phyloP scores from a whole-genome alignment of 1,284 basidiomycete genomes.

The Microbotryum silenes-acaulis region DNA sequence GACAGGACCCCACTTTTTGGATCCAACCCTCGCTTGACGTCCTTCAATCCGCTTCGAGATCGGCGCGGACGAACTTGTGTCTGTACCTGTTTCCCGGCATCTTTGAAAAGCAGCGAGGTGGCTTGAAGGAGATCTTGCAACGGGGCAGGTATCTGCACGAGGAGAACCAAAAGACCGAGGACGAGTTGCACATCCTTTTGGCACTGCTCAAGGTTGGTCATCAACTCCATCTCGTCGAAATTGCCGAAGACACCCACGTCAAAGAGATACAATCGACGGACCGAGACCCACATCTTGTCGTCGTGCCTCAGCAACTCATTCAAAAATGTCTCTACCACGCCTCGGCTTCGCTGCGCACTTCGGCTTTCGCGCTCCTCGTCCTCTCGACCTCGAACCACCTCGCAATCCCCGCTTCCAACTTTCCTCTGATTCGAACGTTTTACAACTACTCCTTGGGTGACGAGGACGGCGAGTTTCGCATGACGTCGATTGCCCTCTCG shows the following conservation, averaged over 20 bases:
- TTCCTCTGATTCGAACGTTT: slow-evolving; percentile 19
- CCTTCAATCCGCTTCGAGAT: neutral
- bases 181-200: slow-evolving; percentile 22
- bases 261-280: neutral
- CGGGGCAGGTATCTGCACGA: slow-evolving; percentile 7
- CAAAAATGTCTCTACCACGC: slow-evolving; percentile 6
- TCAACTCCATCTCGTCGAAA: slow-evolving; percentile 18
- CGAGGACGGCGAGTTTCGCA: slow-evolving; percentile 25
- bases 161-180: slow-evolving; percentile 1
- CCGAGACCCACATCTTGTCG: slow-evolving; percentile 5
- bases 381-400: slow-evolving; percentile 9
- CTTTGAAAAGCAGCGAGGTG: slow-evolving; percentile 8
- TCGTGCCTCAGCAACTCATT: slow-evolving; percentile 7
- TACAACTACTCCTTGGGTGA: slow-evolving; percentile 27
- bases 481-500: slow-evolving; percentile 15
- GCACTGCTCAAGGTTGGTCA: slow-evolving; percentile 23
- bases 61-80: slow-evolving; percentile 9
- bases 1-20: slow-evolving; percentile 10
- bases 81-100: slow-evolving; percentile 18
- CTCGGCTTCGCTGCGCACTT: slow-evolving; percentile 19
- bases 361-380: slow-evolving; percentile 29
- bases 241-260: neutral
- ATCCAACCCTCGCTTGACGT: slow-evolving; percentile 13
- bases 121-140: slow-evolving; percentile 10
- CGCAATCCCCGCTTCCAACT: slow-evolving; percentile 11